A percentile compares a stretch with the other conserved stretches of the same genome.
Evolutionary conservation across 345 rosid genomes (phyloP).

Genomic region (Atalantia buxifolia): DNA sequence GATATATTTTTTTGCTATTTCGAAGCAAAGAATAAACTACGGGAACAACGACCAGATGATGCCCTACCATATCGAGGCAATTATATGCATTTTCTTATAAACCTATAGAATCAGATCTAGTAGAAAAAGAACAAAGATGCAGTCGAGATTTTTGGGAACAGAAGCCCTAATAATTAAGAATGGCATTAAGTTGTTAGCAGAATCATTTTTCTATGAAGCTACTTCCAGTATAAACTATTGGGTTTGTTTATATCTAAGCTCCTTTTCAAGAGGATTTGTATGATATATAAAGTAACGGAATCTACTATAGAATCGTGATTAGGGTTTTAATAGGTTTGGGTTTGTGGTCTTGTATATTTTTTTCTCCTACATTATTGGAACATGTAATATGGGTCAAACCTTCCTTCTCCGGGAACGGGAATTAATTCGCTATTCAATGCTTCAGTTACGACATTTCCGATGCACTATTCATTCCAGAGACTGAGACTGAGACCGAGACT

Average conservation of each 20-base stretch:
- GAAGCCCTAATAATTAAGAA: slow-evolving; percentile 18
- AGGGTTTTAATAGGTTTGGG: slow-evolving; percentile 16
- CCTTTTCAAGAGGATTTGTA: background rate
- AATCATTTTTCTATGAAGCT: background rate
- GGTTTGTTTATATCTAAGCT: background rate
- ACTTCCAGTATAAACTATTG: background rate
- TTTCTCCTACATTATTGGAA: slow-evolving; percentile 11
- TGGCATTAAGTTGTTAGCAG: slow-evolving; percentile 17
- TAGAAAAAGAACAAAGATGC: slow-evolving; percentile 1
- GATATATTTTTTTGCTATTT: background rate
- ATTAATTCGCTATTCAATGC: slow-evolving; percentile 11
- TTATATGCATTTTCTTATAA: slow-evolving; percentile 2
- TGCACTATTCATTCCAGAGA: background rate
- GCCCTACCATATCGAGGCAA: slow-evolving; percentile 26
- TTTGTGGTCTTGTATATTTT: background rate
- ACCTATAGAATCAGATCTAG: slow-evolving; percentile 12
- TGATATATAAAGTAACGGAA: background rate
- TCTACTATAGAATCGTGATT: slow-evolving; percentile 17
- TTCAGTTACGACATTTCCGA: slow-evolving; percentile 18
- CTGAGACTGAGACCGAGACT: background rate
- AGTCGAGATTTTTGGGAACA: slow-evolving; percentile 12
- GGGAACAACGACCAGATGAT: slow-evolving; percentile 16
- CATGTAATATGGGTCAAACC: slow-evolving; percentile 17
- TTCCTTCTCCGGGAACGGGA: slow-evolving; percentile 3
- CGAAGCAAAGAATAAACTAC: slow-evolving; percentile 17